Percentiles rank a stretch among this genome's conserved stretches.
phyloP scores from a whole-genome alignment of 106 monocot species.

The Phalaenopsis aphrodite region DNA sequence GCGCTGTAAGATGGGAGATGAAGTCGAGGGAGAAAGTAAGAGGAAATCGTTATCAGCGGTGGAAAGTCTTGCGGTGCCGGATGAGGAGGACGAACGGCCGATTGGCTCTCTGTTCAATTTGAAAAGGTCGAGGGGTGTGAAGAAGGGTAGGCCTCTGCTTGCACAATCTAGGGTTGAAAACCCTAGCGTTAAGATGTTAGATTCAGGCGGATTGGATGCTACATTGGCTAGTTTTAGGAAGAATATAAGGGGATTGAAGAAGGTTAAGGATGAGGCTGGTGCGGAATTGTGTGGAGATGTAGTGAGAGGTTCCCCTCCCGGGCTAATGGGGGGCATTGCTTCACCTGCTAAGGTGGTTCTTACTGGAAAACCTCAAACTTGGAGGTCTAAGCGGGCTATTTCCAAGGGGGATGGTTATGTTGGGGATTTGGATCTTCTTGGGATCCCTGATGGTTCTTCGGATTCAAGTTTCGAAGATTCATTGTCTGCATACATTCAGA shows the following conservation, averaged over 20 bases:
- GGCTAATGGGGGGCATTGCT: neutral
- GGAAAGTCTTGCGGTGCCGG: conserved; percentile 12
- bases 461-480: conserved; percentile 34
- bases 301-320: neutral
- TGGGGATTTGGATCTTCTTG: conserved; percentile 5
- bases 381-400: neutral
- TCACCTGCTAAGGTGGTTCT: neutral
- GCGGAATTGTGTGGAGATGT: conserved; percentile 15
- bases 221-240: conserved; percentile 70
- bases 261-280: conserved; percentile 9
- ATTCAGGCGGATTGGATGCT: conserved; percentile 41
- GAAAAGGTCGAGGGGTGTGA: conserved; percentile 27
- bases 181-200: conserved; percentile 16
- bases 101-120: conserved; percentile 49
- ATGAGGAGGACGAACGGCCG: conserved; percentile 50
- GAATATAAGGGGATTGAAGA: conserved; percentile 61
- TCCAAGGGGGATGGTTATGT: conserved; percentile 9
- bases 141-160: conserved; percentile 17
- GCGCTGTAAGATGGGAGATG: conserved; percentile 17
- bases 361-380: neutral
- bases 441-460: conserved; percentile 9
- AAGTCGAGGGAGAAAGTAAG: conserved; percentile 12
- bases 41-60: conserved; percentile 13
- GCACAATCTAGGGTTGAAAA: conserved; percentile 19
- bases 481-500: conserved; percentile 28